Evolutionary conservation across 1,139 yeast genomes (phyloP), one percentile per base, ranked within the genome.

Genomic region (Yamadazyma epiphylla): DNA sequence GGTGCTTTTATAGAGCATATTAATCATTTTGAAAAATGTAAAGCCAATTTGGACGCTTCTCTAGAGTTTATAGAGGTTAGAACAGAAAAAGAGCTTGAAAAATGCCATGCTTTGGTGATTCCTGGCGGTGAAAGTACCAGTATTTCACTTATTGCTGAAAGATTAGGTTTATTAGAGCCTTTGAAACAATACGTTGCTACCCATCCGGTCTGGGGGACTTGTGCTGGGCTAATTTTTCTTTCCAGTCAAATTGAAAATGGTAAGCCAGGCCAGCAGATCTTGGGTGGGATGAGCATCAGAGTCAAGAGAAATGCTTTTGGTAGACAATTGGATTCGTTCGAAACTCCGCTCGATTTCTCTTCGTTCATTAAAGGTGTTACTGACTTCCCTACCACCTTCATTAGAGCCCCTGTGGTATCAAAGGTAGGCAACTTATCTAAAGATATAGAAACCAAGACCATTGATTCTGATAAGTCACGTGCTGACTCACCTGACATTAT

Each of bases 61-160:
- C 58, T 77, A 13, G 24, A 28, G 5, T 33, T 43, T 13, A 52
- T 65, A 3, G 74, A 76, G 36, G 84, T 85, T 8, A 63, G 75
- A 41, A 77, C 79, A 0, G 50, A 58, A 3, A 62, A 56, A 13
- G 74, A 81, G 37, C 61, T 85, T 12, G 51, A 38, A 0, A 32
- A 36, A 19, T 76, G 88, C 42, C 67, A 74, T 41, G 85, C 82
- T 0, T 55, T 85, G 24, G 77, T 85, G 15, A 70, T 85, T 12
- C 94, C 94, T 1, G 88, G 87, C 3, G 95, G 95, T 11, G 95
- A 85, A 53, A 78, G 87, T 30, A 84, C 94, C 1, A 58, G 88
- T 7, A 84, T 85, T 39, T 79, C 89, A 1, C 60, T 81, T 24
- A 76, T 84, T 25, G 84, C 94, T 1, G 80, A 81, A 49, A 58